Conservation (phyloP, 768 basidiomycete genomes). For the Podaxis sp. region DNA sequence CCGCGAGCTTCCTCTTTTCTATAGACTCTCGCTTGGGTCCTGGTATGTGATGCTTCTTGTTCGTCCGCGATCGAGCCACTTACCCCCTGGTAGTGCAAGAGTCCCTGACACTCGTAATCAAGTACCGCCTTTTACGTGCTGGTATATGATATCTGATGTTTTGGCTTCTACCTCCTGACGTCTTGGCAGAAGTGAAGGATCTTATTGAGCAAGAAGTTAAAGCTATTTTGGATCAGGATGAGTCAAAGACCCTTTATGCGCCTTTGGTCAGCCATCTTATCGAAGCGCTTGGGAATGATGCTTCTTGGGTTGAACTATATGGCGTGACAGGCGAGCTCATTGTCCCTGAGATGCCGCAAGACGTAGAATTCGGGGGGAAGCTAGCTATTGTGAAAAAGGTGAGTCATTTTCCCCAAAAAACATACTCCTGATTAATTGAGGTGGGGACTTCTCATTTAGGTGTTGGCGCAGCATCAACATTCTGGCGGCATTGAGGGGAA, state of each 20-base stretch:
- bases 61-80: conserved; percentile 6
- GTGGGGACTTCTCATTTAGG: conserved; percentile 26
- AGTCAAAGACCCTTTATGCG: conserved; percentile 37
- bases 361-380: conserved; percentile 28
- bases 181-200: conserved; percentile 61
- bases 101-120: conserved; percentile 60
- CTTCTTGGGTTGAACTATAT: conserved; percentile 70
- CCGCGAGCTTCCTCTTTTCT: conserved; percentile 80
- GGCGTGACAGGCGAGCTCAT: conserved; percentile 67
- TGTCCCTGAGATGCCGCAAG: conserved; percentile 44
- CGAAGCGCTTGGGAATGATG: conserved; percentile 59
- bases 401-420: not conserved
- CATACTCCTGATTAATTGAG: no score
- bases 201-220: conserved; percentile 54
- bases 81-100: conserved; percentile 52
- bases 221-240: conserved; percentile 37
- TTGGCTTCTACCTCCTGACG: not conserved
- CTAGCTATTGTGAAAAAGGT: conserved; percentile 35
- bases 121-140: conserved; percentile 80
- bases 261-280: conserved; percentile 49
- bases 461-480: conserved; percentile 43
- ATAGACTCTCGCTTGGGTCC: conserved; percentile 64
- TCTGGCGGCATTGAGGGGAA: conserved; percentile 37
- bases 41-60: conserved; percentile 38
- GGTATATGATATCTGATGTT: conserved; percentile 42